Evolutionary conservation across 1,139 yeast species (phyloP), one percentile per base, ranked within the genome.

Genomic region (Suhomyces terraborum): DNA sequence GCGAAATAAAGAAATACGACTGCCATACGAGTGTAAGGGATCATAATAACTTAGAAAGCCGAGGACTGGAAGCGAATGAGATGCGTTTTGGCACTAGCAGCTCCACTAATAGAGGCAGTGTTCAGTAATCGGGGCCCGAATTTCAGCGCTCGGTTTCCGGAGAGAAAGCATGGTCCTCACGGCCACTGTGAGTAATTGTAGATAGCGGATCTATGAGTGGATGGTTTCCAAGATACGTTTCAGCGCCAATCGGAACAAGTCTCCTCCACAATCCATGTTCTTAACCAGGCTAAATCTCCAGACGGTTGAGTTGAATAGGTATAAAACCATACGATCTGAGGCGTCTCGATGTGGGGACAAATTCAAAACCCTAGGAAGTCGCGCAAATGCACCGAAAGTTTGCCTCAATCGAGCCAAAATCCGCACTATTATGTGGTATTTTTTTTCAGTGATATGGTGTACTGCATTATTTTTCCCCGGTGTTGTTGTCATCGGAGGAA

Each of bases 381-480:
- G 27, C 27, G 16, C 16, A n/a, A 24, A 12, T 24, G 27, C 27
- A 24, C 9, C 4, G 8, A 24, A 24, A 4, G 16, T 24, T 24
- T 24, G 14, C 16, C 27, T 24, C 9, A 24, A 24, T 24, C 2
- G 13, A 13, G 27, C 16, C n/a, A 24, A 3, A 12, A 16, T 24
- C 27, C 27, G 27, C 27, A 24, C 27, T 24, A 24, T 24, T 24
- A 24, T 24, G 27, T 24, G 13, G 16, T 24, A 24, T 24, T 24
- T 13, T 24, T 23, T 24, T 8, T n/a, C 9, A 2, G 6, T 6
- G 16, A n/a, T n/a, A n/a, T n/a, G n/a, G n/a, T n/a, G n/a, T n/a
- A n/a, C n/a, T 12, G 7, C 12, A 16, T 12, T 24, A 24, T 24
- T 24, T 12, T 24, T 24, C 13, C 4, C 7, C 16, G 9, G 16